These are phyloP conservation scores for Cryptosporidium ryanae DNA, from an alignment of 169 alveolate species.

Conservation along the genomic window DNA sequence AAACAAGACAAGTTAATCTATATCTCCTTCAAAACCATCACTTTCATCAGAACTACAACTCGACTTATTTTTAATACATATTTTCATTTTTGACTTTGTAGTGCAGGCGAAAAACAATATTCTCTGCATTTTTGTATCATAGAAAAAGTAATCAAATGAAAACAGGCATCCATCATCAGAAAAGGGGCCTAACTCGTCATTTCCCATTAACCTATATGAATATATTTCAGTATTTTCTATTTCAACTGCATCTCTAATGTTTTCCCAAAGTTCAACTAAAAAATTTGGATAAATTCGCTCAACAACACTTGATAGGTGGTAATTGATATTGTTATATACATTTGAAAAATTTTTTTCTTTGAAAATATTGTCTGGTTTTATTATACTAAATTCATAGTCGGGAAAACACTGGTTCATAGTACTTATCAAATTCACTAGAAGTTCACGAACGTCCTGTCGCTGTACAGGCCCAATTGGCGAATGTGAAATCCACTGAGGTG, in stretches of 20 bases:
- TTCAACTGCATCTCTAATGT: conserved; percentile 66
- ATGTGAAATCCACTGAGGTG: conserved; percentile 76
- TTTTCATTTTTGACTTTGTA: conserved; percentile 38
- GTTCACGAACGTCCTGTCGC: conserved; percentile 73
- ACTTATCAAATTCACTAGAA: conserved; percentile 78
- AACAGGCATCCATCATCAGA: conserved; percentile 63
- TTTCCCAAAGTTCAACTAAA: conserved; percentile 77
- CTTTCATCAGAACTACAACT: conserved; percentile 7
- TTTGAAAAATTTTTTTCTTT: conserved; percentile 67
- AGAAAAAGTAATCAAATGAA: conserved; percentile 68
- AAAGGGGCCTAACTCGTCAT: conserved; percentile 69
- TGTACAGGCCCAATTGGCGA: conserved; percentile 76
- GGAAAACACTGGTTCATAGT: conserved; percentile 82
- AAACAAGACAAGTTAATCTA: not conserved
- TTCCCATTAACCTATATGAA: conserved; percentile 65
- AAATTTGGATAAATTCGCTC: conserved; percentile 80
- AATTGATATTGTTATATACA: conserved; percentile 77
- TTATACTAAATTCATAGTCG: conserved; percentile 80
- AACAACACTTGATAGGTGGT: conserved; percentile 76
- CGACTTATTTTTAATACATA: not conserved
- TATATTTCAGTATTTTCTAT: conserved; percentile 51
- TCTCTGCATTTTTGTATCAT: conserved; percentile 49
- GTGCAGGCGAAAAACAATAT: conserved; percentile 71
- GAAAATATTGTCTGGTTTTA: conserved; percentile 79
- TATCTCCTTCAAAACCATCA: conserved; percentile 8